Evolutionary conservation across 257 asterid species (phyloP).

Genomic region (Ocimum tenuiflorum): DNA sequence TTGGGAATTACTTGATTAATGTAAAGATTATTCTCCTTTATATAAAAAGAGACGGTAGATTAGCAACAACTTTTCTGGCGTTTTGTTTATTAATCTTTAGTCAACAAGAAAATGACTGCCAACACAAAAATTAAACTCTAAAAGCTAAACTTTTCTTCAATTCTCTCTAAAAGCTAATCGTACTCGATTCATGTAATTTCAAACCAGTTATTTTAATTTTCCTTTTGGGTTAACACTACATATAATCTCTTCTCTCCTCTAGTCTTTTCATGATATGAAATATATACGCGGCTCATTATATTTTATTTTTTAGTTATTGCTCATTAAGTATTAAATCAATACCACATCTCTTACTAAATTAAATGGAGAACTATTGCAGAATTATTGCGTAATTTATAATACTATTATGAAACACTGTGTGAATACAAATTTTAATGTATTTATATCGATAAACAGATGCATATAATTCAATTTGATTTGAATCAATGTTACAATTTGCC

Average conservation of each 20-base stretch:
- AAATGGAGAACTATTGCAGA: too few species aligned
- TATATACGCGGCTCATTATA: not conserved
- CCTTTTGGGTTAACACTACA: not conserved
- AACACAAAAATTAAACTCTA: conserved; percentile 28
- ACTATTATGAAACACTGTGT: too few species aligned
- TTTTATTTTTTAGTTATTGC: not conserved
- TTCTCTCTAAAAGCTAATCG: conserved; percentile 25
- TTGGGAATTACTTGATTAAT: conserved; percentile 2
- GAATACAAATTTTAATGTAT: too few species aligned
- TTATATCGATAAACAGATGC: too few species aligned
- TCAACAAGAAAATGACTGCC: conserved; percentile 37
- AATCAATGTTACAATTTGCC: too few species aligned
- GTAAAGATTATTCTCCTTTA: conserved; percentile 23
- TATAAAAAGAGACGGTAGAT: conserved; percentile 24
- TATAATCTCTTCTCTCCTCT: not conserved
- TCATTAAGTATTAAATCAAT: too few species aligned
- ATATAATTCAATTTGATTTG: too few species aligned
- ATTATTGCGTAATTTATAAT: too few species aligned
- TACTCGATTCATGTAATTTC: conserved; percentile 19
- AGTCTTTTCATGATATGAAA: not conserved
- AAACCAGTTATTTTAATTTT: conserved; percentile 6
- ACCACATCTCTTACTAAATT: too few species aligned
- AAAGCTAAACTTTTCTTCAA: conserved; percentile 27
- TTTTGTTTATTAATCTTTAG: conserved; percentile 28
- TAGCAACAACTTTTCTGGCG: conserved; percentile 21